phyloP scores from a whole-genome alignment of 371 early-diverging fungal species.

The Rhizopus delemar region DNA sequence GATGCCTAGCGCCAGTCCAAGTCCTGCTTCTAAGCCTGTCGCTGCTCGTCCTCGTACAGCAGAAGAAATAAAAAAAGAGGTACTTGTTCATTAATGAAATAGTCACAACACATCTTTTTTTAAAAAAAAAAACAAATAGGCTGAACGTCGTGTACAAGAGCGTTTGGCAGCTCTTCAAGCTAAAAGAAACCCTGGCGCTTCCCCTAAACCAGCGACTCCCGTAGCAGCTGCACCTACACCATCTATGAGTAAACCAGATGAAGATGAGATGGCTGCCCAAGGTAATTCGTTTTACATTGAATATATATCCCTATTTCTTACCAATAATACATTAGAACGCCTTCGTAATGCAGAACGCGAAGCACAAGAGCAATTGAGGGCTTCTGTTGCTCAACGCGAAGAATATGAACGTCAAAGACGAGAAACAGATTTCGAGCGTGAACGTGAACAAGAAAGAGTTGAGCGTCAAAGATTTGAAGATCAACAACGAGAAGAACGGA shows the following conservation, averaged over 20 bases:
- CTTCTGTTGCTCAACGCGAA: constrained; percentile 27
- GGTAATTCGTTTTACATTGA: constrained; percentile 16
- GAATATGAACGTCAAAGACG: constrained; percentile 25
- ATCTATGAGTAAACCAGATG: constrained; percentile 28
- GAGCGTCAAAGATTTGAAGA: constrained; percentile 27
- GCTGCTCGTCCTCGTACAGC: constrained; percentile 49
- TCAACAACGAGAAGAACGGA: constrained; percentile 20
- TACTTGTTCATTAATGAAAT: constrained; percentile 5
- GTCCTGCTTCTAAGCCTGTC: constrained; percentile 20
- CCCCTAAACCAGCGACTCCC: constrained; percentile 21
- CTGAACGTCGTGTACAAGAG: constrained; percentile 56
- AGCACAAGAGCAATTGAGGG: constrained; percentile 38
- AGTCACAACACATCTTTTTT: background rate
- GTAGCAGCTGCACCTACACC: constrained; percentile 10
- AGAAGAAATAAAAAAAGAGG: constrained; percentile 57
- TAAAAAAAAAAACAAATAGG: constrained; percentile 23
- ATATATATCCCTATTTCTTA: background rate
- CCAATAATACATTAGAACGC: constrained; percentile 21
- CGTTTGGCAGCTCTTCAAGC: constrained; percentile 49
- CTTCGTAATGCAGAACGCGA: constrained; percentile 41
- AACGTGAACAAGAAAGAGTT: constrained; percentile 26
- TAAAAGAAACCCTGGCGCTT: constrained; percentile 28
- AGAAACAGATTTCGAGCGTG: constrained; percentile 21
- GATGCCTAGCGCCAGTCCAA: constrained; percentile 5
- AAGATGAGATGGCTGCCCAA: constrained; percentile 43